A percentile compares a stretch with the other conserved stretches of the same genome.
Conservation (phyloP, 2,329 filamentous ascomycete genomes). For the Trichoderma semiorbis region DNA sequence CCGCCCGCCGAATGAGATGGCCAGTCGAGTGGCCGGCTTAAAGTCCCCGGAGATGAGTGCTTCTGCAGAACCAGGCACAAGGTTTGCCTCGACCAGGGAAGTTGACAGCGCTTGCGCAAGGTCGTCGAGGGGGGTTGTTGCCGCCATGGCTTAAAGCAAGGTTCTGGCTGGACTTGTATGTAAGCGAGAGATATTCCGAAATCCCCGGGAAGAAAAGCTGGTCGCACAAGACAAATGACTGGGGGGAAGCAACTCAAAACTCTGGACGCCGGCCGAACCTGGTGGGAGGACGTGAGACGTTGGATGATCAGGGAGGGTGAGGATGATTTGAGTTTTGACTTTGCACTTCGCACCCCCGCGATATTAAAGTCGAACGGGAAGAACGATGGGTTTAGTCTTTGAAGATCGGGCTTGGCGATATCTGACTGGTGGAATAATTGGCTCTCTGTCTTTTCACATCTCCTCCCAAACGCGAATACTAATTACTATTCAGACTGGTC, state of each 20-base stretch:
- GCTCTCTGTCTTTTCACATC: neutral
- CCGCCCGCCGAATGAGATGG: conserved; percentile 35
- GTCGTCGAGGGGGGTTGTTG: conserved; percentile 16
- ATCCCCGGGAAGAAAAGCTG: neutral
- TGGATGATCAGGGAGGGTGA: neutral
- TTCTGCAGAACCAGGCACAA: conserved; percentile 40
- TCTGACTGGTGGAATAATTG: conserved; percentile 18
- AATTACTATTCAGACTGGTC: neutral
- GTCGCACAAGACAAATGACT: neutral
- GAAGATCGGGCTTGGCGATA: neutral
- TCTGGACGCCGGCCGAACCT: neutral
- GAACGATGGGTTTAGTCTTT: neutral
- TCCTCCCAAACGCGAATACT: neutral
- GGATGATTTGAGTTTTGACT: neutral
- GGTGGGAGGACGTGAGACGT: neutral
- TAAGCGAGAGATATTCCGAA: neutral
- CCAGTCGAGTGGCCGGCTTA: conserved; percentile 39
- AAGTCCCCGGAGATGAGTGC: conserved; percentile 42
- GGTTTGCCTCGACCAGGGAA: conserved; percentile 36
- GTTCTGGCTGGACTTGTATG: neutral
- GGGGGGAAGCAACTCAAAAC: neutral
- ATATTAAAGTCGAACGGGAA: neutral
- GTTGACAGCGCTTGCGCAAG: conserved; percentile 23
- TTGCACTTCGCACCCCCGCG: neutral
- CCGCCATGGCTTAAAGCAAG: neutral